Percentiles rank a stretch among this genome's conserved stretches.
Conservation (phyloP, 805 yeast species). For the Candida corydali region DNA sequence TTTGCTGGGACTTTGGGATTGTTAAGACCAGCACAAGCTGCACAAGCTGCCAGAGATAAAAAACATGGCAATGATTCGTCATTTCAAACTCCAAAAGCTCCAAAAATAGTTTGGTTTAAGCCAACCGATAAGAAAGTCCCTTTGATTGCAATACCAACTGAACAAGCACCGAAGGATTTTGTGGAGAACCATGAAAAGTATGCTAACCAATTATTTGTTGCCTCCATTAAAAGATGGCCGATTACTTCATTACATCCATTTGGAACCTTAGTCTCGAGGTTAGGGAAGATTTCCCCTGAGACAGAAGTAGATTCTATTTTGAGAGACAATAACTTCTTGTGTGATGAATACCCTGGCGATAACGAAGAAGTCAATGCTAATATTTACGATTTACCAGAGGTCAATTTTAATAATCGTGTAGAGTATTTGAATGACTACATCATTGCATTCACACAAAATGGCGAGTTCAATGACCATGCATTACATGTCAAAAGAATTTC, state of each 20-base stretch:
- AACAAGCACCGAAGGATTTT: constrained; percentile 94
- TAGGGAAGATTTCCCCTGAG: constrained; percentile 73
- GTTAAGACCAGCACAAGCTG: constrained; percentile 93
- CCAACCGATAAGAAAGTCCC: constrained; percentile 99
- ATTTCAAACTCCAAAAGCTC: constrained; percentile 49
- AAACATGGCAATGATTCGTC: constrained; percentile 44
- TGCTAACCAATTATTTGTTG: constrained; percentile 79
- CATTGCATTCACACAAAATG: constrained; percentile 58
- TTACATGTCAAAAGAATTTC: constrained; percentile 67
- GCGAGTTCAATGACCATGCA: constrained; percentile 67
- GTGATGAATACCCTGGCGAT: constrained; percentile 70
- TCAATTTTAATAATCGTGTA: constrained; percentile 39
- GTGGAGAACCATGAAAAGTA: constrained; percentile 87
- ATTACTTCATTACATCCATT: constrained; percentile 97
- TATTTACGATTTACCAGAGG: constrained; percentile 34
- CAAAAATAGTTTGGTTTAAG: constrained; percentile 98
- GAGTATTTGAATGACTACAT: constrained; percentile 58
- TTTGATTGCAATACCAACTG: constrained; percentile 95
- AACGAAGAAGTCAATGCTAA: constrained; percentile 13
- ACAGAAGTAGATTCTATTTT: constrained; percentile 86
- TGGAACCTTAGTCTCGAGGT: constrained; percentile 83
- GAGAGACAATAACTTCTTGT: constrained; percentile 78
- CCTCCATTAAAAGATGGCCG: constrained; percentile 98
- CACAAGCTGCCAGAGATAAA: constrained; percentile 66
- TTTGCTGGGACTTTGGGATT: constrained; percentile 93